Conservation (phyloP, 768 basidiomycete species). For the Ramaria sp. region DNA sequence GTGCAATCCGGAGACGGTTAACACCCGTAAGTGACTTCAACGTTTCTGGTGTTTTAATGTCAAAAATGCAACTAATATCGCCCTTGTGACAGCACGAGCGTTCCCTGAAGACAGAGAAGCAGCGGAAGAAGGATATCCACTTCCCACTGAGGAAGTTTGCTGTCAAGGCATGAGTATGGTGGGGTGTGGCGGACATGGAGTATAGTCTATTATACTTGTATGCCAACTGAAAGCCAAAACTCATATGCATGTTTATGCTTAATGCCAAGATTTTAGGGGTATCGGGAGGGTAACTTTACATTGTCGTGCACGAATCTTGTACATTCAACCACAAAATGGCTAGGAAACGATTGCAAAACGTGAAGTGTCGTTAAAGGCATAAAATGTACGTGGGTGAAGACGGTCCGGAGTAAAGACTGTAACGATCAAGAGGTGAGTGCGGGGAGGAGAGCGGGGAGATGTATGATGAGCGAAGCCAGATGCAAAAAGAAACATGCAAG, state of each 20-base stretch:
- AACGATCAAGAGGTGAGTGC: background rate
- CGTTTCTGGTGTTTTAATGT: background rate
- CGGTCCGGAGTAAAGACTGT: background rate
- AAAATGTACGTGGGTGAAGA: background rate
- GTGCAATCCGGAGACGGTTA: conserved; percentile 92
- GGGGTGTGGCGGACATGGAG: conserved; percentile 13
- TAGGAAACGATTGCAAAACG: background rate
- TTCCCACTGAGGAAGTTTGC: conserved; percentile 93
- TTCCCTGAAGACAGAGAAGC: conserved; percentile 82
- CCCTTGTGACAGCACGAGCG: conserved; percentile 58
- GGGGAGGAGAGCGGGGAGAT: no score
- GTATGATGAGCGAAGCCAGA: no score
- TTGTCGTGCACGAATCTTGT: background rate
- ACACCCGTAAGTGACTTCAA: conserved; percentile 53
- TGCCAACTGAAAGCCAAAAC: conserved; percentile 1
- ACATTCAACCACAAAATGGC: background rate
- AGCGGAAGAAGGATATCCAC: conserved; percentile 89
- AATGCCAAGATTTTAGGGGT: background rate
- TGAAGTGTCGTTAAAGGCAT: background rate
- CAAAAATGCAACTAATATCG: background rate
- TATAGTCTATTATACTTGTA: conserved; percentile 8
- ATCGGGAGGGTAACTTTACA: background rate
- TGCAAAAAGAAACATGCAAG: background rate
- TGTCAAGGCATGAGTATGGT: conserved; percentile 67
- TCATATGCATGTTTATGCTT: conserved; percentile 1